A percentile compares a stretch with the other conserved stretches of the same genome.
These are phyloP conservation scores for Copromyces sp. DNA, from an alignment of 495 filamentous ascomycete species.

Conservation along the genomic window DNA sequence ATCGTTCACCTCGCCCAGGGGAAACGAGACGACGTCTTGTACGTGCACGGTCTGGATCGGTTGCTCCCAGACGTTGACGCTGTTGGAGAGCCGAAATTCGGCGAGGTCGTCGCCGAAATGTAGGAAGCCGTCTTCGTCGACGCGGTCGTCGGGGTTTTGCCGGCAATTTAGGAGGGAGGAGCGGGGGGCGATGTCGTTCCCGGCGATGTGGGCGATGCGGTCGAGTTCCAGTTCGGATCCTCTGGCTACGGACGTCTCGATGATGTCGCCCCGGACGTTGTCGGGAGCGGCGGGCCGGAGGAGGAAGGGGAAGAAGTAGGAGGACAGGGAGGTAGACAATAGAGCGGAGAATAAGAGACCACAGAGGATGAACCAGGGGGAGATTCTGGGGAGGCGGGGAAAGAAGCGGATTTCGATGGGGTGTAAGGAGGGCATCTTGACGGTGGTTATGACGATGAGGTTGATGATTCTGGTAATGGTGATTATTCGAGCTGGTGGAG, in stretches of 20 bases:
- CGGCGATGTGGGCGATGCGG: not conserved
- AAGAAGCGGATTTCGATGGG: not conserved
- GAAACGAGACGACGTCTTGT: not conserved
- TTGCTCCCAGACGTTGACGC: not conserved
- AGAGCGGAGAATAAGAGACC: not conserved
- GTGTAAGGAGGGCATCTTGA: not conserved
- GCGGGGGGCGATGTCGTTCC: not conserved
- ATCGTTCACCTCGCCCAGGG: not conserved
- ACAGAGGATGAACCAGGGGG: not conserved
- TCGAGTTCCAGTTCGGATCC: not conserved
- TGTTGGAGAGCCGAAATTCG: not conserved
- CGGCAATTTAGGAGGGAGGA: not conserved
- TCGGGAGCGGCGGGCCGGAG: not conserved
- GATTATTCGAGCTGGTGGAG: not conserved
- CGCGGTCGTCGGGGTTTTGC: not conserved
- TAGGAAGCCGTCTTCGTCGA: not conserved
- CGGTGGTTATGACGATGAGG: not conserved
- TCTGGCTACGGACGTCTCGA: not conserved
- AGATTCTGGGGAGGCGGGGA: not conserved
- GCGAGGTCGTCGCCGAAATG: not conserved
- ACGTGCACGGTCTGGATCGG: not conserved
- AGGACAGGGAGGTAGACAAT: not conserved
- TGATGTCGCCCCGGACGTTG: not conserved
- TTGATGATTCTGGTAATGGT: not conserved
- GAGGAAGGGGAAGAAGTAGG: not conserved